A percentile compares a stretch with the other conserved stretches of the same genome.
phyloP scores from a whole-genome alignment of 306 rosid genomes.

The Dalbergia cultrata region DNA sequence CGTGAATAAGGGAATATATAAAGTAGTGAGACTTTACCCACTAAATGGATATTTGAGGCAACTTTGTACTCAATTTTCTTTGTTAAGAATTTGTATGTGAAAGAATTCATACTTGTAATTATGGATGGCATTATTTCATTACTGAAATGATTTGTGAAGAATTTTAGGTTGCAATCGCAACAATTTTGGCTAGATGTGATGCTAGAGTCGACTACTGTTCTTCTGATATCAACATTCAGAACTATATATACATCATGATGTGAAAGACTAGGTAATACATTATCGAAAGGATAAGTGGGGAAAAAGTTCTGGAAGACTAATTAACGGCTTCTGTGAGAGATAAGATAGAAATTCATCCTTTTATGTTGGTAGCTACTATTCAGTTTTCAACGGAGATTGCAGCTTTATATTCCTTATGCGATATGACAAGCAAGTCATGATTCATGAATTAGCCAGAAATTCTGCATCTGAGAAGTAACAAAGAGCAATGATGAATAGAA shows the following conservation, averaged over 20 bases:
- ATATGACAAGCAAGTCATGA: not conserved
- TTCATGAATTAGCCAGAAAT: not conserved
- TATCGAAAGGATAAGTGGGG: conserved; percentile 7
- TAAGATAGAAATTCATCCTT: not conserved
- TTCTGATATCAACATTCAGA: conserved; percentile 8
- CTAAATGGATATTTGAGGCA: conserved; percentile 20
- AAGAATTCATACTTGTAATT: conserved; percentile 19
- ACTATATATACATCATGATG: not conserved
- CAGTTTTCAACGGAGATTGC: not conserved
- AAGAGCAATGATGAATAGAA: not conserved
- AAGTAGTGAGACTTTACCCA: not conserved
- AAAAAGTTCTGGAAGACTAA: not conserved
- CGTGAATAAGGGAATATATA: conserved; percentile 24
- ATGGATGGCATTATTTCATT: conserved; percentile 21
- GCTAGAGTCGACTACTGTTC: conserved; percentile 14
- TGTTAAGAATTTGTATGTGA: not conserved
- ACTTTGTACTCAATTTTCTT: not conserved
- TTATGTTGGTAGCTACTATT: not conserved
- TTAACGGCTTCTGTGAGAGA: conserved; percentile 1
- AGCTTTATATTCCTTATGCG: conserved; percentile 4
- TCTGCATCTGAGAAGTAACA: conserved; percentile 7
- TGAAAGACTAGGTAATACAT: conserved; percentile 2
- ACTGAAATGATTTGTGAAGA: conserved; percentile 25
- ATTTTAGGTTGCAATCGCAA: conserved; percentile 21
- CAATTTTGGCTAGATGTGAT: conserved; percentile 33